A percentile compares a stretch with the other conserved stretches of the same genome.
Evolutionary conservation across 2,329 filamentous ascomycete genomes (phyloP).

Genomic region (Diatrype stigma): DNA sequence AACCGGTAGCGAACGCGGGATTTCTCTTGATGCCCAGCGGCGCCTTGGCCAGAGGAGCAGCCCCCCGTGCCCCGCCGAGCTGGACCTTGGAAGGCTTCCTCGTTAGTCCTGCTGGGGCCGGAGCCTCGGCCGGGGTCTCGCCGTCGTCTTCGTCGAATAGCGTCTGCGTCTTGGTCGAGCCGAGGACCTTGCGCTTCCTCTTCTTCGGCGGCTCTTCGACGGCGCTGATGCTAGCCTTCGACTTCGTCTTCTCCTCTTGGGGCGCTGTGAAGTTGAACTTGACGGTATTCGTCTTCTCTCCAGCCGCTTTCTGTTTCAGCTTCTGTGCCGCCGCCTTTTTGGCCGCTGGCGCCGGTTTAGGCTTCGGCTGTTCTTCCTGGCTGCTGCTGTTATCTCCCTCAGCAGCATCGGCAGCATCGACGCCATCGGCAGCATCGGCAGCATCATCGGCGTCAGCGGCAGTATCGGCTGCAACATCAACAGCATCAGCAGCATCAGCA

Average conservation of each 20-base stretch:
- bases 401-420: constrained; percentile 20
- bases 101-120: constrained; percentile 5
- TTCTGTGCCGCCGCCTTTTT: not conserved
- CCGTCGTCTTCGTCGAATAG: constrained; percentile 67
- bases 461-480: not conserved
- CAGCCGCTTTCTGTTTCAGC: constrained; percentile 21
- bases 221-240: too few relatives aligned
- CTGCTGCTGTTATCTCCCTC: constrained; percentile 30
- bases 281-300: constrained; percentile 23
- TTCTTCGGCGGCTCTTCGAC: constrained; percentile 41
- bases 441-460: constrained; percentile 30
- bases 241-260: constrained; percentile 23
- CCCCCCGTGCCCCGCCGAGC: constrained; percentile 19
- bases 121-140: constrained; percentile 30
- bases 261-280: constrained; percentile 27
- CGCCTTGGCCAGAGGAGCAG: constrained; percentile 28
- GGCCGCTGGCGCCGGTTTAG: constrained; percentile 14
- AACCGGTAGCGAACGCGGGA: constrained; percentile 44
- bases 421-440: too few relatives aligned
- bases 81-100: constrained; percentile 25
- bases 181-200: constrained; percentile 71
- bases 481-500: constrained; percentile 17
- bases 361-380: constrained; percentile 9
- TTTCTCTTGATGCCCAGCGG: constrained; percentile 35
- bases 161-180: constrained; percentile 59